Evolutionary conservation across 208 protist species (phyloP).

Genomic region (Borovskyia barvae): DNA sequence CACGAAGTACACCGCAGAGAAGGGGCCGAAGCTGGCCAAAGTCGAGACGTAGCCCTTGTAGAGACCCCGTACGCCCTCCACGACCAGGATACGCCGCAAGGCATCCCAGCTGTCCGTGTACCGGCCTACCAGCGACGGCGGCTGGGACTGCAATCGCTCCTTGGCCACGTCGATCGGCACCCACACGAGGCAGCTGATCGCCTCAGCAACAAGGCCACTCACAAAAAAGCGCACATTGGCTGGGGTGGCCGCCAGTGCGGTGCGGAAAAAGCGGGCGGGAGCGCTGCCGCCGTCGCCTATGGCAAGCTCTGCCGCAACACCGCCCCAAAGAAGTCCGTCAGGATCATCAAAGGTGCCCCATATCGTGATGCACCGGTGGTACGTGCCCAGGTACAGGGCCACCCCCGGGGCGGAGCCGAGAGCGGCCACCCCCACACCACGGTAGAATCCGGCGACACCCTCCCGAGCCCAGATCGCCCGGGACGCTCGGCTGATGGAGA

Average conservation of each 20-base stretch:
- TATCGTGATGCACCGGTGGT: slow-evolving; percentile 37
- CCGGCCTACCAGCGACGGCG: slow-evolving; percentile 40
- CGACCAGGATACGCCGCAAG: slow-evolving; percentile 42
- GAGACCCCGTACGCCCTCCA: slow-evolving; percentile 70
- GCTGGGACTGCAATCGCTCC: slow-evolving; percentile 85
- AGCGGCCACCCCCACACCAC: slow-evolving; percentile 71
- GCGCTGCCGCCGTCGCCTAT: not conserved
- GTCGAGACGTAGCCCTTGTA: slow-evolving; percentile 89
- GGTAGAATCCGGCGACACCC: slow-evolving; percentile 75
- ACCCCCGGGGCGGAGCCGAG: slow-evolving; percentile 74
- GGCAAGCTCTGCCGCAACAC: not conserved
- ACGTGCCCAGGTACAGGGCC: slow-evolving; percentile 75
- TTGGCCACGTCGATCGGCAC: slow-evolving; percentile 88
- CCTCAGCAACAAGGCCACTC: slow-evolving; percentile 71
- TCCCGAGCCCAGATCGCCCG: slow-evolving; percentile 46
- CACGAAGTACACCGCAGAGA: slow-evolving; percentile 88
- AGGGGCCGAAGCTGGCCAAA: slow-evolving; percentile 85
- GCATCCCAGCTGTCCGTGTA: slow-evolving; percentile 72
- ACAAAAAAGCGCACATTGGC: slow-evolving; percentile 45
- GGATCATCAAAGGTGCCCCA: slow-evolving; percentile 24
- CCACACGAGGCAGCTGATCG: slow-evolving; percentile 84
- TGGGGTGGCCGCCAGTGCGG: slow-evolving; percentile 9
- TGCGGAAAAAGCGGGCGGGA: not conserved
- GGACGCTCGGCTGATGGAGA: slow-evolving; percentile 17
- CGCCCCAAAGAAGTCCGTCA: no score